Base-by-base conservation (phyloP, 331 rosid species). In the Saraca asoca region DNA sequence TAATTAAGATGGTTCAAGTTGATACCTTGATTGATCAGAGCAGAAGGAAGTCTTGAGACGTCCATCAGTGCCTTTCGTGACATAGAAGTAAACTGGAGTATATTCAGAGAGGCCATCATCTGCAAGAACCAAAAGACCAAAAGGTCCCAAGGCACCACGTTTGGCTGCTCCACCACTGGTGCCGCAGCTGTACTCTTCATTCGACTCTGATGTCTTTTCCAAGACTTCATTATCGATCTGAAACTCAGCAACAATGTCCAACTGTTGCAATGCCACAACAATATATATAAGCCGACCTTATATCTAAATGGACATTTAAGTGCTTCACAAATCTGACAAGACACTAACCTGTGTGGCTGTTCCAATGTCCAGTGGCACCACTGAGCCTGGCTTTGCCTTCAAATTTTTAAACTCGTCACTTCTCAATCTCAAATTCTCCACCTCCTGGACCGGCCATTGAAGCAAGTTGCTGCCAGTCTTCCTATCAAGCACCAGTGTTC, bases 361-460 rank as follows among this genome's bases (percentile, higher is more conserved):
- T 41, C 59, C 86, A 0, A 88, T 74, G 18, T 86, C 79, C 59
- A 91, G 74, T 20, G 87, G 81, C 44, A 82, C 49, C 60, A 82
- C 79, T 19, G 89, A 79, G 33, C 97, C 97, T 76, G 96, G 75
- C 70, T 49, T 56, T 5, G 69, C 85, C 50, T 70, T 74, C 31
- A 88, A 51, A 12, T 72, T 70, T 24, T 80, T 13, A 66, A 91
- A 91, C 8, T 43, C 76, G 0, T 76, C 43, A 55, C 70, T 58
- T 73, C 56, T 72, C 62, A 88, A 60, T 80, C 97, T 84, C 86
- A 91, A 78, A 16, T 60, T 76, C 49, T 91, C 94, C 12, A 69
- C 70, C 80, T 91, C 95, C 37, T 57, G 80, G 58, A 88, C 89
- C 20, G 97, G 97, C 97, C 97, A 91, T 66, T 88, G 97, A 34